phyloP scores from a whole-genome alignment of 176 grass and related monocot genomes.

The Hsuehochloa calcarea region DNA sequence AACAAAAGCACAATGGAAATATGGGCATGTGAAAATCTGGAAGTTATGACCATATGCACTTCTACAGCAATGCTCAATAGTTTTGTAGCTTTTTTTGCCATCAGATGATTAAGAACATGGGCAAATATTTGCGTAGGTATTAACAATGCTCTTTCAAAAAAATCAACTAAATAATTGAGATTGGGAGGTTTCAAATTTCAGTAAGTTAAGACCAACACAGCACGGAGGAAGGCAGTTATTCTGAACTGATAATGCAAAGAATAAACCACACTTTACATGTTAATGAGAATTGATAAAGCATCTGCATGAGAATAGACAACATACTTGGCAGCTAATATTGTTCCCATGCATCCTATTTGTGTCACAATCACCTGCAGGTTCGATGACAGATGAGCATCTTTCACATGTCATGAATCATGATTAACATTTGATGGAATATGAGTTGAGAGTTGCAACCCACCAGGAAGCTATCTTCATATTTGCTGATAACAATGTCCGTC shows the following conservation, averaged over 20 bases:
- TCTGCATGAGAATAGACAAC: constrained; percentile 24
- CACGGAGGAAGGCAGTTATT: not conserved
- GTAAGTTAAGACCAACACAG: not conserved
- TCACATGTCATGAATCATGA: not conserved
- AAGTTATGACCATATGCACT: not conserved
- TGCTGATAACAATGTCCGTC: constrained; percentile 77
- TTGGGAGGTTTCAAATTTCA: not conserved
- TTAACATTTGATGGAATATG: not conserved
- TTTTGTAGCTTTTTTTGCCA: not conserved
- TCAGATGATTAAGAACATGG: not conserved
- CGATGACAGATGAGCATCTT: constrained; percentile 20
- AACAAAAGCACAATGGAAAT: not conserved
- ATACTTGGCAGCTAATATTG: constrained; percentile 80
- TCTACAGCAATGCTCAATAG: not conserved
- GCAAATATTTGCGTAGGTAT: not conserved
- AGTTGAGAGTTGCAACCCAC: constrained; percentile 40
- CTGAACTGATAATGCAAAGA: not conserved
- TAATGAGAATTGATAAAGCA: constrained; percentile 5
- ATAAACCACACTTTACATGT: not conserved
- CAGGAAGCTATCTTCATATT: constrained; percentile 78
- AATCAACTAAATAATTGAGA: not conserved
- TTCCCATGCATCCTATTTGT: constrained; percentile 95
- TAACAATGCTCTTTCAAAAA: not conserved
- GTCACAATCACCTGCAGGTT: constrained; percentile 76
- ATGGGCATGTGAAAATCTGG: not conserved